Conservation (phyloP, 1,284 basidiomycete species). For the Phlebopus sp. region DNA sequence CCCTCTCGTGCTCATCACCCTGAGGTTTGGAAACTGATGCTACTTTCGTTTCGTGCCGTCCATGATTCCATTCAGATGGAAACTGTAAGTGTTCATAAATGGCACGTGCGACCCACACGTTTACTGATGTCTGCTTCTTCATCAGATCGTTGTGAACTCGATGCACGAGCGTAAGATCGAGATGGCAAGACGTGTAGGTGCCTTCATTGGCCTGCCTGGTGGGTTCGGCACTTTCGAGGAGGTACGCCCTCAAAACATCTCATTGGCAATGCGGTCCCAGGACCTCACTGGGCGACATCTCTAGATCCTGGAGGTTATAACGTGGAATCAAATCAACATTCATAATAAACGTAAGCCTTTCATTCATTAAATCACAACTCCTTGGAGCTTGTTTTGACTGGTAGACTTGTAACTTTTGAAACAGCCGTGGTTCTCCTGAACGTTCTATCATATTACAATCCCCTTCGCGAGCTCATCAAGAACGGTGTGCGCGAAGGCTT, state of each 20-base stretch:
- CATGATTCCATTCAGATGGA: conserved; percentile 41
- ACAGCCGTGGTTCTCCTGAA: conserved; percentile 81
- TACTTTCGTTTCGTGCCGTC: background rate
- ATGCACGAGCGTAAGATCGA: conserved; percentile 93
- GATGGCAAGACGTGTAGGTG: conserved; percentile 78
- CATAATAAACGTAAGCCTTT: conserved; percentile 72
- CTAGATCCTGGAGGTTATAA: conserved; percentile 83
- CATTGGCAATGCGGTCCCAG: conserved; percentile 4
- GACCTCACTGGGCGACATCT: background rate
- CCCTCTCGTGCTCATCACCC: conserved; percentile 2
- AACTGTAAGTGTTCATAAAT: conserved; percentile 41
- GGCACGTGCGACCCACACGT: conserved; percentile 9
- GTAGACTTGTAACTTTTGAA: background rate
- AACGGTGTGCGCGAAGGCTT: conserved; percentile 73
- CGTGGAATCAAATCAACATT: conserved; percentile 90
- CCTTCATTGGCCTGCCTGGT: conserved; percentile 86
- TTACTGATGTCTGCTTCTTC: conserved; percentile 2
- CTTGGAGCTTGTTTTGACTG: conserved; percentile 1
- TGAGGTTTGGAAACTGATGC: conserved; percentile 11
- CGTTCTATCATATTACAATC: conserved; percentile 76
- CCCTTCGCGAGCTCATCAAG: conserved; percentile 71
- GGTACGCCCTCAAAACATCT: conserved; percentile 36
- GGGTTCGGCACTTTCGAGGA: conserved; percentile 94
- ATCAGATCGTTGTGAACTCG: conserved; percentile 69
- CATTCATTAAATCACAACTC: conserved; percentile 4